Evolutionary conservation across 805 yeast species (phyloP), one percentile per base, ranked within the genome.

Genomic region (Hanseniaspora singularis): DNA sequence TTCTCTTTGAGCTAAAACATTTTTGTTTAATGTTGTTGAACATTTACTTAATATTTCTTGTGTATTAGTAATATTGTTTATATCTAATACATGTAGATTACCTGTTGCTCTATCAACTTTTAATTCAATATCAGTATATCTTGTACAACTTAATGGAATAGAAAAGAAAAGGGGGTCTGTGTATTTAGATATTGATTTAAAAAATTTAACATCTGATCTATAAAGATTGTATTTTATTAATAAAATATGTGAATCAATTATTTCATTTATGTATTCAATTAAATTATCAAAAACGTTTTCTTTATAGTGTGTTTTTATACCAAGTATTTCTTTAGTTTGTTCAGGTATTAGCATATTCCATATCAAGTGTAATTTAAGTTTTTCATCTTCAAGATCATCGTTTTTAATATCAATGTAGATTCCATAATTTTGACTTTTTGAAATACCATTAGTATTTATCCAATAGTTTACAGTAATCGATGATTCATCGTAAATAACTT

Each of bases 71-170:
- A 7, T 16, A 31, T 44, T 44, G 8, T 16, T 15, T 14, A 62
- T 63, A 39, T 62, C 62, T 33, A 54, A 53, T 33, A 63, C 59
- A 41, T 57, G 61, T 31, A 61, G 59, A 7, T 54, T 54, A 42
- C 66, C 66, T 15, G 59, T 56, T 9, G 55, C 57, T 30, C 56
- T 51, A 50, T 63, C 64, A 16, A 63, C 59, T 27, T 60, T 60
- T 33, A 62, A 44, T 41, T 60, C 63, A 5, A 63, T 54, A 6
- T 63, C 58, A 6, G 63, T 57, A 12, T 53, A 54, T 1, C 64
- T 55, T 11, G 57, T 51, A 28, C 64, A 58, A 4, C 65, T 63
- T 4, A 63, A 55, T 14, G 66, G 65, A 1, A 63, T 52, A 45
- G 59, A 59, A 33, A 62, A 59, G 6, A 57, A 51, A 26, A 63